phyloP scores from a whole-genome alignment of 2,329 filamentous ascomycete species.

The Curvularia sp. region DNA sequence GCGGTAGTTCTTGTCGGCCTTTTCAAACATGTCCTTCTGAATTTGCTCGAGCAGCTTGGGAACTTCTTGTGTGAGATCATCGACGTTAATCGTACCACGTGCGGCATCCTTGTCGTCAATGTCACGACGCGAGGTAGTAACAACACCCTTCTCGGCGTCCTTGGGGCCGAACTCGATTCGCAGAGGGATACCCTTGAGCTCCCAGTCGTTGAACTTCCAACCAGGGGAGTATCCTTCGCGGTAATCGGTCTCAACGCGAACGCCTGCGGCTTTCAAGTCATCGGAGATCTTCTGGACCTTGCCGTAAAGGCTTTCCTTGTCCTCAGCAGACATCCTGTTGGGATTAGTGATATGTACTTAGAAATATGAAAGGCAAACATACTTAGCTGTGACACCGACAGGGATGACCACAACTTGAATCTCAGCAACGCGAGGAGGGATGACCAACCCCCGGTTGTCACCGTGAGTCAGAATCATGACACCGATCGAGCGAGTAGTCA shows the following conservation, averaged over 20 bases:
- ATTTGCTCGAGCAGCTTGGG: slow-evolving; percentile 87
- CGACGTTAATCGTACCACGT: slow-evolving; percentile 72
- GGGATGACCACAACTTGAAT: slow-evolving; percentile 87
- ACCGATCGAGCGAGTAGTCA: slow-evolving; percentile 95
- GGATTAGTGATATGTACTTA: slow-evolving; percentile 10
- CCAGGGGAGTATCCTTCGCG: slow-evolving; percentile 90
- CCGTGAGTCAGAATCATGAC: slow-evolving; percentile 99
- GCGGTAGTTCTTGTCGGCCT: slow-evolving; percentile 79
- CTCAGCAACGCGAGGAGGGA: slow-evolving; percentile 89
- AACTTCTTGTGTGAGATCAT: slow-evolving; percentile 74
- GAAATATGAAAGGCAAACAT: slow-evolving; percentile 48
- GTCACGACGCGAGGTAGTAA: slow-evolving; percentile 87
- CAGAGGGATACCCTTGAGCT: slow-evolving; percentile 92
- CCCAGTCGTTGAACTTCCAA: slow-evolving; percentile 99
- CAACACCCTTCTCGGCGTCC: slow-evolving; percentile 83
- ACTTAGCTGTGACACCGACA: slow-evolving; percentile 91
- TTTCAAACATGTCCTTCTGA: slow-evolving; percentile 78
- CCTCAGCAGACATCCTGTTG: slow-evolving; percentile 66
- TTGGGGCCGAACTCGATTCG: slow-evolving; percentile 96
- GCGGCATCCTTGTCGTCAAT: slow-evolving; percentile 71
- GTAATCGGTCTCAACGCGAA: slow-evolving; percentile 82
- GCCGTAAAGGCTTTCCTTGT: slow-evolving; percentile 75
- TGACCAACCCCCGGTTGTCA: slow-evolving; percentile 92
- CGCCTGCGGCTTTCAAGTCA: slow-evolving; percentile 72
- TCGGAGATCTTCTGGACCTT: slow-evolving; percentile 75